Base-by-base conservation (phyloP, 1,284 basidiomycete genomes). In the Porodaedalea pini region DNA sequence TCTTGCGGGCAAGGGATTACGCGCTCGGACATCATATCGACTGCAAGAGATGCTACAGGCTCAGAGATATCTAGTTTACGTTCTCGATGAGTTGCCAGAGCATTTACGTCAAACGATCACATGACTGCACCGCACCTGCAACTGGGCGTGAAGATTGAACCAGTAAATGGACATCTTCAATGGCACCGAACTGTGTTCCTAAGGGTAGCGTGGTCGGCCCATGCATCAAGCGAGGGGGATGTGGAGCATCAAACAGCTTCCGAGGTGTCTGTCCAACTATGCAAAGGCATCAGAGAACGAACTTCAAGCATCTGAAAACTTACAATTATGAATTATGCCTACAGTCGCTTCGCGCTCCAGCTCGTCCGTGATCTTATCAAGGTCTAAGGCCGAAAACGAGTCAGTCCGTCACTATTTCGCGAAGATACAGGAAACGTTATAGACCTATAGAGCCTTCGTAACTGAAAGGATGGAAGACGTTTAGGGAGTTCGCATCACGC, bases 311-410 rank as follows among this genome's bases (percentile, higher is more conserved):
- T 11, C 6, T 27, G 31, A 6, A 23, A 27, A 64, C 79, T 54
- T 63, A 91, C 92, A 96, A 63, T 96, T 97, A 71, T 98, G 94
- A 47, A 98, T 97, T 62, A 95, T 96, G 3, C 94, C 92, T 6
- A 95, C 90, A 1, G 92, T 92, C 0, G 94, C 94, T 65, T 94
- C 92, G 39, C 91, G 83, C 72, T 98, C 92, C 21, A 91, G 75
- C 47, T 92, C 85, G 65, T 96, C 90, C 10, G 84, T 83, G 59
- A 97, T 95, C 1, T 79, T 73, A 68, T 95, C 93, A 15, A 96
- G 73, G 67, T 95, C 93, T 92, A 51, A 40, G 31, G 13, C 37
- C 49, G 32, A 32, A n/a, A n/a, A 27, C 15, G 34, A 29, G 32
- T 15, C 19, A 41, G 21, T 34, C 60, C 58, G 29, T 13, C 13